A percentile compares a stretch with the other conserved stretches of the same genome.
Evolutionary conservation across 2,329 filamentous ascomycete genomes (phyloP).

Genomic region (Diaporthe ampelina): DNA sequence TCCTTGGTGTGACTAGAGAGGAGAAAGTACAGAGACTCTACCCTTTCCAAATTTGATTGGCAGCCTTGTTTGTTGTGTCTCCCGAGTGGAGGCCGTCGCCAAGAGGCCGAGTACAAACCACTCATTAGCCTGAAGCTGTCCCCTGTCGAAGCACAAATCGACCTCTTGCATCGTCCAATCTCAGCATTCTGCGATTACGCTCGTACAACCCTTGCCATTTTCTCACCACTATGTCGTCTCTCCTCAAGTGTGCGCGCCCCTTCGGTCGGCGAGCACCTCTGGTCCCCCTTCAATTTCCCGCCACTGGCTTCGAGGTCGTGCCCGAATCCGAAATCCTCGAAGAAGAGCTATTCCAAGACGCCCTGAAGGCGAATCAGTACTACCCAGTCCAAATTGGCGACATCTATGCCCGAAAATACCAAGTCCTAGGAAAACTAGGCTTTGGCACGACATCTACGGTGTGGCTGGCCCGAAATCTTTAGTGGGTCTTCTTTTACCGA

Average conservation of each 20-base stretch:
- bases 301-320: neutral
- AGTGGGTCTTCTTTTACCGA: neutral
- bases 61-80: too few species aligned
- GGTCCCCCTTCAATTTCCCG: neutral
- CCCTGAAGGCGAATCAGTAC: neutral
- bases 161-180: neutral
- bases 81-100: too few species aligned
- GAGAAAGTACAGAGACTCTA: too few species aligned
- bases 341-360: neutral
- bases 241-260: neutral
- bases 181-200: neutral
- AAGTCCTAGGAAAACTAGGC: neutral
- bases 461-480: constrained; percentile 7
- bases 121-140: too few species aligned
- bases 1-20: neutral
- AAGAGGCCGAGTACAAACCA: too few species aligned
- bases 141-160: too few species aligned
- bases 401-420: neutral
- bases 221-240: neutral
- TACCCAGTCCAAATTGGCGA: neutral
- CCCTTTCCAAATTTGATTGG: too few species aligned
- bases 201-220: neutral
- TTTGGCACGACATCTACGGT: constrained; percentile 18
- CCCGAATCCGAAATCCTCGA: neutral
- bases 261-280: neutral